phyloP scores from a whole-genome alignment of 208 protist species.

The Jaenimonas drosophilae region DNA sequence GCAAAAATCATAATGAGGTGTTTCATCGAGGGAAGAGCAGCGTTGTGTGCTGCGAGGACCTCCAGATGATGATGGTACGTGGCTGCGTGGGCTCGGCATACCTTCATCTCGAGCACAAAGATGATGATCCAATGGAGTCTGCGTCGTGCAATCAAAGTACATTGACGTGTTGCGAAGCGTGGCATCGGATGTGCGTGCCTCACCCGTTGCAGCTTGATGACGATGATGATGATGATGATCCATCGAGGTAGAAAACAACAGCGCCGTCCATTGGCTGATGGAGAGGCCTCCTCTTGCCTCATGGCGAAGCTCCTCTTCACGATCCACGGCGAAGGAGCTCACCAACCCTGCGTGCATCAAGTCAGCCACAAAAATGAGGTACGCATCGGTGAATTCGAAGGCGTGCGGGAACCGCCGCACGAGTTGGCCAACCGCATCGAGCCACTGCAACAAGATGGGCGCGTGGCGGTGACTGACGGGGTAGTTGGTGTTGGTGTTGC shows the following conservation, averaged over 20 bases:
- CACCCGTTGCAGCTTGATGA: not conserved
- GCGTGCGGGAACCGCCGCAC: slow-evolving; percentile 73
- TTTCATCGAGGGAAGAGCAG: not conserved
- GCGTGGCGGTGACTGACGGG: too few species aligned
- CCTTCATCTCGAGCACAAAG: too few species aligned
- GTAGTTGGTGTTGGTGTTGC: too few species aligned
- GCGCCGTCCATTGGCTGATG: slow-evolving; percentile 41
- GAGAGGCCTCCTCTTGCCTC: slow-evolving; percentile 34
- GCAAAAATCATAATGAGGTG: slow-evolving; percentile 5
- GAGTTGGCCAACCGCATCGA: slow-evolving; percentile 91
- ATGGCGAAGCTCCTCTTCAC: slow-evolving; percentile 13
- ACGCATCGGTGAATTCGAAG: slow-evolving; percentile 89
- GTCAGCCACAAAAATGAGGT: slow-evolving; percentile 70
- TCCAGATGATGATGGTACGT: not conserved
- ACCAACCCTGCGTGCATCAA: slow-evolving; percentile 29
- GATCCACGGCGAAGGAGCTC: slow-evolving; percentile 39
- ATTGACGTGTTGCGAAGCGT: not conserved
- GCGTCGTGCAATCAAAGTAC: too few species aligned
- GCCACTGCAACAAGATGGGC: slow-evolving; percentile 91
- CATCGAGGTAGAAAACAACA: slow-evolving; percentile 27
- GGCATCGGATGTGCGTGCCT: not conserved
- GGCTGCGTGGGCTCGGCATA: not conserved
- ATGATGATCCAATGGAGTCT: too few species aligned
- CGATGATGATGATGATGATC: not conserved
- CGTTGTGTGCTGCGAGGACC: not conserved